Evolutionary conservation across 1,284 basidiomycete species (phyloP), one percentile per base, ranked within the genome.

Genomic region (Puccinia hordei): DNA sequence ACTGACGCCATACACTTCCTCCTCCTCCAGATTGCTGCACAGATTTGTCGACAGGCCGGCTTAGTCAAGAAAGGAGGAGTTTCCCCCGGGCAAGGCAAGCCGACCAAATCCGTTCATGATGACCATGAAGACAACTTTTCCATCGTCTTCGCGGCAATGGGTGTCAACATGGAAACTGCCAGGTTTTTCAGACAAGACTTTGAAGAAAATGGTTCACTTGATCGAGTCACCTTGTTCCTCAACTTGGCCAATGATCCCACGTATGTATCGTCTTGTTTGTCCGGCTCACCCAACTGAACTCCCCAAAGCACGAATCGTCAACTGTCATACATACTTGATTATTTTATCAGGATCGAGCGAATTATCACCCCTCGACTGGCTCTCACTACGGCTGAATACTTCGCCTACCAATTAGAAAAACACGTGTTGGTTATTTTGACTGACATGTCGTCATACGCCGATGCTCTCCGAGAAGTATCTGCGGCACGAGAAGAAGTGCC

Each of bases 131-230:
- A 99, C 88, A 99, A 99, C 87, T 99, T 99, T 89, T 96, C 94
- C 75, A 96, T 99, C 85, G 97, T 99, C 76, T 99, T 99, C 86
- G 97, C 95, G 76, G 97, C 97, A 61, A 99, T 99, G 97, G 97
- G 97, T 90, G 97, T 97, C 84, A 99, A 99, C 89, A 97, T 98
- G 95, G 97, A 99, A 87, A 99, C 97, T 10, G 97, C 97, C 44
- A 91, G 97, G 77, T 99, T 98, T 90, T 99, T 99, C 92, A 96
- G 97, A 88, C 94, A 98, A 86, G 97, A 99, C 88, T 99, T 99
- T 86, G 95, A 99, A 87, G 96, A 98, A 86, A 98, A 98, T 85
- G 97, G 97, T 73, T 93, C 92, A 89, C 90, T 99, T 83, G 95
- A 98, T 87, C 93, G 97, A 85, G 95, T 98, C 77, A 99, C 97